A percentile compares a stretch with the other conserved stretches of the same genome.
These are phyloP conservation scores for Calycina herbarum DNA, from an alignment of 2,329 filamentous ascomycete genomes.

Conservation along the genomic window DNA sequence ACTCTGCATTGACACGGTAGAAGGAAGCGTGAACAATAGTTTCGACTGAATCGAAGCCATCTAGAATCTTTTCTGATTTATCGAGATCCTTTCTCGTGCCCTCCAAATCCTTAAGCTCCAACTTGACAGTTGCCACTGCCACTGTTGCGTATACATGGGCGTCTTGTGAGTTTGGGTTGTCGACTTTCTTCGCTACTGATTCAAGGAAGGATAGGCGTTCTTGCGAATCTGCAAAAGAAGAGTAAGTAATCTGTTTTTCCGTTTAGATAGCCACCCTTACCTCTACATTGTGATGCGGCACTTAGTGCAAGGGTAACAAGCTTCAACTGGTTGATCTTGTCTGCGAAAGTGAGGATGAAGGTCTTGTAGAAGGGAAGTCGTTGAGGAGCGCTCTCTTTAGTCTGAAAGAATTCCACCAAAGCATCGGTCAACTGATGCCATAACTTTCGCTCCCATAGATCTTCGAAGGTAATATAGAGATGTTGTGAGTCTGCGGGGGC, in stretches of 20 bases:
- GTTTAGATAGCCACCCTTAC: conserved; percentile 45
- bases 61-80: conserved; percentile 81
- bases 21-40: conserved; percentile 94
- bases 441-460: conserved; percentile 96
- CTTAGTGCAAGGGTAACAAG: conserved; percentile 87
- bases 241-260: conserved; percentile 18
- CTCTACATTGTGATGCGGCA: conserved; percentile 80
- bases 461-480: conserved; percentile 88
- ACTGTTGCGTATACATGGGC: conserved; percentile 93
- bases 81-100: conserved; percentile 85
- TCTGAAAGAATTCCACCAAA: conserved; percentile 83
- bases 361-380: conserved; percentile 88
- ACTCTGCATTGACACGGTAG: conserved; percentile 92
- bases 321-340: conserved; percentile 99
- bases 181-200: conserved; percentile 80
- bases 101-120: conserved; percentile 76
- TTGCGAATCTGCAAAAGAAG: conserved; percentile 64
- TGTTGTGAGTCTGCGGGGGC: conserved; percentile 86
- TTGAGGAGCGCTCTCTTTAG: conserved; percentile 77
- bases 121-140: conserved; percentile 83
- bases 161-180: conserved; percentile 91
- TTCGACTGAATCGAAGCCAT: conserved; percentile 92
- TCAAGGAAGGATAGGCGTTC: conserved; percentile 85
- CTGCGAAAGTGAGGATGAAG: conserved; percentile 94
- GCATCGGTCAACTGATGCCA: conserved; percentile 98